A percentile compares a stretch with the other conserved stretches of the same genome.
phyloP scores from a whole-genome alignment of 768 basidiomycete species.

The Kwoniella shandongensis region DNA sequence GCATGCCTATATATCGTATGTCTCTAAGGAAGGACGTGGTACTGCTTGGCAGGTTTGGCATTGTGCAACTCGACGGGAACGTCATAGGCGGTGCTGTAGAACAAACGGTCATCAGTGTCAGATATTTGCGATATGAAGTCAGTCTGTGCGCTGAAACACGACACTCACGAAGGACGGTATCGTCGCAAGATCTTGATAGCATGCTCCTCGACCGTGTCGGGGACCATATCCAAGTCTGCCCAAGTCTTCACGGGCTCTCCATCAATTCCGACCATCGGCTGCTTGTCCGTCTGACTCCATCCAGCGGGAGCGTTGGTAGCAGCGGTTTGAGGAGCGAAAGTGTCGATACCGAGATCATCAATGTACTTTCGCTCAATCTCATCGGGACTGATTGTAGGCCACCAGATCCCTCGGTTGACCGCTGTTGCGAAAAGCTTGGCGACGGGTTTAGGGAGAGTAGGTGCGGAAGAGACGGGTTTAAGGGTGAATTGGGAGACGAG shows the following conservation, averaged over 20 bases:
- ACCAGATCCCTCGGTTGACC: constrained; percentile 73
- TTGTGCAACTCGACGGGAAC: constrained; percentile 51
- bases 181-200: constrained; percentile 87
- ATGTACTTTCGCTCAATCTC: constrained; percentile 85
- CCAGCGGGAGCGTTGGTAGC: constrained; percentile 30
- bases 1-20: too few relatives aligned
- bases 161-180: constrained; percentile 80
- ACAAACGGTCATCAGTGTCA: background rate
- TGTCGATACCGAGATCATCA: constrained; percentile 64
- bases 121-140: background rate
- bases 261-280: constrained; percentile 52
- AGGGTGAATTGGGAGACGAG: constrained; percentile 79
- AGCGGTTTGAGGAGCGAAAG: constrained; percentile 11
- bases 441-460: constrained; percentile 71
- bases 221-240: constrained; percentile 75
- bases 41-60: constrained; percentile 50
- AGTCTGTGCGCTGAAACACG: background rate
- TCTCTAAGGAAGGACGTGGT: constrained; percentile 50
- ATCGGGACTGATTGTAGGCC: constrained; percentile 87
- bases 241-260: constrained; percentile 65
- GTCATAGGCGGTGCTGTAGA: constrained; percentile 48
- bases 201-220: constrained; percentile 79
- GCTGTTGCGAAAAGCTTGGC: constrained; percentile 66
- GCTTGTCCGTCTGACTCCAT: constrained; percentile 28
- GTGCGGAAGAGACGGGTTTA: constrained; percentile 68